phyloP scores from a whole-genome alignment of 176 grass and related monocot species.

The Rhynchospora tenuis region DNA sequence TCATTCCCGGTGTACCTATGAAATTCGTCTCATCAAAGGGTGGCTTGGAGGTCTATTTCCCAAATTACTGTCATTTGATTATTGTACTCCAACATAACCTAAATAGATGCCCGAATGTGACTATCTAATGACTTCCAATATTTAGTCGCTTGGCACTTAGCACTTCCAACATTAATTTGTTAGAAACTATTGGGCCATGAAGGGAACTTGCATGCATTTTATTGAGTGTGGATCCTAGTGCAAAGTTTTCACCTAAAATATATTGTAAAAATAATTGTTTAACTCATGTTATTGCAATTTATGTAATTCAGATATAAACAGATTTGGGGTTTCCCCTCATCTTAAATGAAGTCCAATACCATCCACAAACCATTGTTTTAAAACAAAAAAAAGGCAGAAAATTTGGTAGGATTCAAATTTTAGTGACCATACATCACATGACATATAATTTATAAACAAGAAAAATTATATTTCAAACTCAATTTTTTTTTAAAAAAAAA shows the following conservation, averaged over 20 bases:
- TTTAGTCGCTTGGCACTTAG: neutral
- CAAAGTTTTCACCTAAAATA: too few species aligned
- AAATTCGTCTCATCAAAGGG: neutral
- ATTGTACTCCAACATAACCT: neutral
- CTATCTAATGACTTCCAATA: neutral
- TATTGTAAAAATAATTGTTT: too few species aligned
- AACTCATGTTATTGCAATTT: too few species aligned
- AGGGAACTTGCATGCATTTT: too few species aligned
- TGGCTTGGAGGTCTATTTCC: neutral
- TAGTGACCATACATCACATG: too few species aligned
- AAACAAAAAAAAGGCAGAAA: too few species aligned
- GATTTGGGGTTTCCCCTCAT: neutral
- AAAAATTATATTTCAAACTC: too few species aligned
- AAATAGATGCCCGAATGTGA: neutral
- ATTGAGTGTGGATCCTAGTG: too few species aligned
- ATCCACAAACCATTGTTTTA: neutral
- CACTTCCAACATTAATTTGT: neutral
- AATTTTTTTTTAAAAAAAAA: too few species aligned
- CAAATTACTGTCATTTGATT: neutral
- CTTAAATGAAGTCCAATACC: neutral
- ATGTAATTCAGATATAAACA: too few species aligned
- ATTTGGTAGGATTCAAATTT: too few species aligned
- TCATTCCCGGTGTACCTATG: neutral
- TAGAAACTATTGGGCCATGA: neutral
- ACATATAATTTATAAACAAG: too few species aligned